Conservation (phyloP, 257 asterid genomes). For the Jacaranda mimosifolia region DNA sequence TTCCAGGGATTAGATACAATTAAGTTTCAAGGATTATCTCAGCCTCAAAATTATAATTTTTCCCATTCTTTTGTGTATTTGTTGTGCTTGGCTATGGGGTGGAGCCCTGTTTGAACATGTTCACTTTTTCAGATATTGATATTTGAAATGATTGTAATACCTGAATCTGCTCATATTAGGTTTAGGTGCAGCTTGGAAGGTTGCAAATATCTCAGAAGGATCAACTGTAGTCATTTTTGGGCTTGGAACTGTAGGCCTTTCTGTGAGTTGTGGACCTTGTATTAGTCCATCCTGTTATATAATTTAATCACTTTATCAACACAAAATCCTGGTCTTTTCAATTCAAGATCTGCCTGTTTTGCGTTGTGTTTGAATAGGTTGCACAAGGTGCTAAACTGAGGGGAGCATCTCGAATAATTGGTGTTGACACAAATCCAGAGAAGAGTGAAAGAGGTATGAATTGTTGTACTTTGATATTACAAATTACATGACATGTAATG, state of each 20-base stretch:
- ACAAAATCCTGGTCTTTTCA: neutral
- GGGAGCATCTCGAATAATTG: slow-evolving; percentile 91
- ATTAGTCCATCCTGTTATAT: neutral
- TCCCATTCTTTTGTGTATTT: slow-evolving; percentile 4
- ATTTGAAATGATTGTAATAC: slow-evolving; percentile 21
- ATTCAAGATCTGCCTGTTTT: neutral
- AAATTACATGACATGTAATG: slow-evolving; percentile 13
- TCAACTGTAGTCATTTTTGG: slow-evolving; percentile 88
- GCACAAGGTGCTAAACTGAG: slow-evolving; percentile 94
- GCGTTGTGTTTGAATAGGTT: slow-evolving; percentile 57
- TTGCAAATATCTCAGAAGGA: slow-evolving; percentile 85
- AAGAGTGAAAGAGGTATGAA: slow-evolving; percentile 71
- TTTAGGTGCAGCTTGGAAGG: slow-evolving; percentile 98
- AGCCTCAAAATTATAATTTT: neutral
- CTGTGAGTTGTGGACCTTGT: slow-evolving; percentile 63
- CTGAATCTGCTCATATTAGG: slow-evolving; percentile 56
- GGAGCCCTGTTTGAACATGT: neutral
- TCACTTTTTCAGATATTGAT: slow-evolving; percentile 4
- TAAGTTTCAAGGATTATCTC: slow-evolving; percentile 21
- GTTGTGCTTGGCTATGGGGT: neutral
- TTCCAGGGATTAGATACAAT: neutral
- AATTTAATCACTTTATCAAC: slow-evolving; percentile 14
- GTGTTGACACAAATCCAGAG: slow-evolving; percentile 78
- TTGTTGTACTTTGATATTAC: neutral
- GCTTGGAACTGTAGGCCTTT: slow-evolving; percentile 98